Evolutionary conservation across 306 rosid genomes (phyloP).

Genomic region (Sechiopsis laciniata): DNA sequence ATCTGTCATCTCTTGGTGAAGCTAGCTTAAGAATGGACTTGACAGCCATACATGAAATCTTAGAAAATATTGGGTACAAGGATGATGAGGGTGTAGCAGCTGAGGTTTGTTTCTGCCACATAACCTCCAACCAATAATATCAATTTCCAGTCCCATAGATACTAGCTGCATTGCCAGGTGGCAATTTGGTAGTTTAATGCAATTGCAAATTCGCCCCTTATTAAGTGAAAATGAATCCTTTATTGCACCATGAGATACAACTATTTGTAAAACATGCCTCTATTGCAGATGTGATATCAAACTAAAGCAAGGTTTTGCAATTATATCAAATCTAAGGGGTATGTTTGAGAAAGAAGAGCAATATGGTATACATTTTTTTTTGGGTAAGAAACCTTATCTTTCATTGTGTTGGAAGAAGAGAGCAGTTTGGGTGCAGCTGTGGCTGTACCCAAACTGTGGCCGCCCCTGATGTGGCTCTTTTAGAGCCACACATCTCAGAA

Average conservation of each 20-base stretch:
- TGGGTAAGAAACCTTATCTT: no score
- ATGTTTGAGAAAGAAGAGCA: no score
- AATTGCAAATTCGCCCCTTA: neutral
- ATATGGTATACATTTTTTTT: neutral
- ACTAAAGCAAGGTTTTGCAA: no score
- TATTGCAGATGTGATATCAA: no score
- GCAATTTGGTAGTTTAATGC: neutral
- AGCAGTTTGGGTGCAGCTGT: no score
- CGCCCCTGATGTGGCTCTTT: no score
- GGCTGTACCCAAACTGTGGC: no score
- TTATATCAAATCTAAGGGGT: no score
- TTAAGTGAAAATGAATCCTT: neutral
- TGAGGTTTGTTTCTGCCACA: conserved; percentile 57
- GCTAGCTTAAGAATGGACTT: conserved; percentile 79
- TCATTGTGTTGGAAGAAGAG: no score
- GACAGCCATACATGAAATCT: conserved; percentile 76
- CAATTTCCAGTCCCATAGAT: conserved; percentile 15
- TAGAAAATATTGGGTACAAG: conserved; percentile 82
- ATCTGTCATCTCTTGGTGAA: conserved; percentile 76
- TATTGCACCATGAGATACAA: neutral
- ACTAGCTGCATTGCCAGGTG: conserved; percentile 26
- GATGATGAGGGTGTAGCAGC: conserved; percentile 92
- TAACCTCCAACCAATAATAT: neutral
- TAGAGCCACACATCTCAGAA: no score
- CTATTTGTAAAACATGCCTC: neutral